A percentile compares a stretch with the other conserved stretches of the same genome.
Conservation (phyloP, 768 basidiomycete genomes). For the Galerina marginata region DNA sequence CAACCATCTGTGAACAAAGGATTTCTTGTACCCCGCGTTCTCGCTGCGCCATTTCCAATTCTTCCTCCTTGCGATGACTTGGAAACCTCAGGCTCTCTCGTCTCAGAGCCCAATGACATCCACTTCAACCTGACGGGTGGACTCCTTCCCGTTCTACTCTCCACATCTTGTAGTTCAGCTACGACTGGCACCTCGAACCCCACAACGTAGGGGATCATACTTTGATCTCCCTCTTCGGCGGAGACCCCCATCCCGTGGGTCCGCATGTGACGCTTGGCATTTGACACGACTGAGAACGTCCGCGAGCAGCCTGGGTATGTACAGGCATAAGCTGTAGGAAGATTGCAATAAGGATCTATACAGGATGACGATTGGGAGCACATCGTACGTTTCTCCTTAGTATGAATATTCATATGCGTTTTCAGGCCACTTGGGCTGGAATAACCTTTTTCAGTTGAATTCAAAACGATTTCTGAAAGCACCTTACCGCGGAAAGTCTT, state of each 20-base stretch:
- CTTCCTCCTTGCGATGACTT: neutral
- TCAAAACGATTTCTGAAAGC: neutral
- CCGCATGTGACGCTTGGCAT: conserved; percentile 67
- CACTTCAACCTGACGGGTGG: conserved; percentile 17
- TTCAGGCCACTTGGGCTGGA: conserved; percentile 38
- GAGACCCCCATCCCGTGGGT: conserved; percentile 56
- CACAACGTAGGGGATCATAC: conserved; percentile 29
- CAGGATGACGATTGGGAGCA: neutral
- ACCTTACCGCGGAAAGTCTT: conserved; percentile 38
- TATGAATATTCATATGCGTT: conserved; percentile 43
- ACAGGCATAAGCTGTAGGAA: conserved; percentile 41
- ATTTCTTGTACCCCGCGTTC: too few relatives aligned
- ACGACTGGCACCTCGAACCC: conserved; percentile 36
- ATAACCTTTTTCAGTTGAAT: neutral
- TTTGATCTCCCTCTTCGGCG: conserved; percentile 20
- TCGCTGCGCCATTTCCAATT: neutral
- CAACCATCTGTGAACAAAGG: too few relatives aligned
- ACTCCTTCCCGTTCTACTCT: neutral
- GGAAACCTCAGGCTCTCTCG: neutral
- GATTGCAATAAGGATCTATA: neutral
- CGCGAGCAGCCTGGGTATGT: conserved; percentile 56
- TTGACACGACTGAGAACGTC: conserved; percentile 67
- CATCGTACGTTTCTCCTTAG: conserved; percentile 36
- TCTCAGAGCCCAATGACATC: conserved; percentile 1
- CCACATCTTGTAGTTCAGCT: conserved; percentile 1